These are phyloP conservation scores for Elsinoe arachidis DNA, from an alignment of 2,329 filamentous ascomycete species.

Conservation along the genomic window DNA sequence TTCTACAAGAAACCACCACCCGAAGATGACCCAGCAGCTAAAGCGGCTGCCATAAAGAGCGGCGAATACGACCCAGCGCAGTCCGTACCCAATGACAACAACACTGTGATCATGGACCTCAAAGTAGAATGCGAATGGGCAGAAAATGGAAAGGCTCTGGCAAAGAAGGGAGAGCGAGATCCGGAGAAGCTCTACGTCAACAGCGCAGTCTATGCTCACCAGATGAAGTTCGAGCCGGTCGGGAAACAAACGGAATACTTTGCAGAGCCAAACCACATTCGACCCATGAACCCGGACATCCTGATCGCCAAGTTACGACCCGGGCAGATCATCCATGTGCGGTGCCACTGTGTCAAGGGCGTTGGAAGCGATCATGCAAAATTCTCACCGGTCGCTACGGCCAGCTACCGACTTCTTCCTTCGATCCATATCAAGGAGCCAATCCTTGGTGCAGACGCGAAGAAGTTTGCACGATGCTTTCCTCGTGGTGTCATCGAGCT, in stretches of 20 bases:
- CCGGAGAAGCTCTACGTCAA: slow-evolving; percentile 78
- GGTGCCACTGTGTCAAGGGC: slow-evolving; percentile 92
- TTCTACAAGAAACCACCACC: slow-evolving; percentile 65
- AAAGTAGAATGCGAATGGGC: slow-evolving; percentile 75
- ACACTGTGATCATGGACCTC: slow-evolving; percentile 74
- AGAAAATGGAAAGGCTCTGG: slow-evolving; percentile 46
- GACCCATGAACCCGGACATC: slow-evolving; percentile 81
- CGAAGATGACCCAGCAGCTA: slow-evolving; percentile 46
- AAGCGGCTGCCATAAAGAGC: slow-evolving; percentile 34
- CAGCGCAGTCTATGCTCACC: slow-evolving; percentile 52
- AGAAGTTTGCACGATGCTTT: slow-evolving; percentile 87
- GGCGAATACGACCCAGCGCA: slow-evolving; percentile 34
- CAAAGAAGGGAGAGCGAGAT: slow-evolving; percentile 64
- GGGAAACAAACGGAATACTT: slow-evolving; percentile 67
- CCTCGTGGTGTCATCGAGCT: slow-evolving; percentile 77
- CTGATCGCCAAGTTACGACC: slow-evolving; percentile 89
- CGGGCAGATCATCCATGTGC: slow-evolving; percentile 74
- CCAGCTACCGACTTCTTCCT: slow-evolving; percentile 83
- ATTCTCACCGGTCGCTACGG: slow-evolving; percentile 92
- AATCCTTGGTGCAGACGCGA: slow-evolving; percentile 77
- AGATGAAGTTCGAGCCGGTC: slow-evolving; percentile 64
- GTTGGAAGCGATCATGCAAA: slow-evolving; percentile 92
- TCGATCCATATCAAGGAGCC: slow-evolving; percentile 75
- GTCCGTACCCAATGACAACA: slow-evolving; percentile 60
- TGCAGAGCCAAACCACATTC: slow-evolving; percentile 52